Evolutionary conservation across 306 rosid genomes (phyloP), one percentile per base, ranked within the genome.

Genomic region (Prunus campanulata): DNA sequence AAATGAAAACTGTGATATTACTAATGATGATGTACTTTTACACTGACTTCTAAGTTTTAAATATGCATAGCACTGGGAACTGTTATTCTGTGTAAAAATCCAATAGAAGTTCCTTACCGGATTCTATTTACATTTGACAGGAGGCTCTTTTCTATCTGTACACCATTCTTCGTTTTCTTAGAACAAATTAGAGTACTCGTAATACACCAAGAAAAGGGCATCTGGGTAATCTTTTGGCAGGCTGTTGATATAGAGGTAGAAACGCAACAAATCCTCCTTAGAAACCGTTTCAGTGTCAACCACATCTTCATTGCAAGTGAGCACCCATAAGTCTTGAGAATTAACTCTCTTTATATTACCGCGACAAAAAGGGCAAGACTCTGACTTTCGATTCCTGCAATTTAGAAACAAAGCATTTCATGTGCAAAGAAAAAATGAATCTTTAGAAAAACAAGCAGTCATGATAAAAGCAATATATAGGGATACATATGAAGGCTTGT

Each of bases 241-340:
- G 90, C 96, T 86, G 80, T 86, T 92, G 81, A 95, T 81, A 25
- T 92, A 95, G 80, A 91, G 97, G 84, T 90, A 91, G 86, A 95
- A 95, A 1, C 90, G 89, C 78, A 88, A 80, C 77, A 92, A 74
- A 68, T 95, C 98, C 77, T 95, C 97, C 81, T 82, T 84, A 5
- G 96, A 87, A 68, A 89, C 93, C 8, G 96, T 92, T 86, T 92
- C 97, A 4, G 90, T 65, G 75, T 95, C 99, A 15, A 95, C 97
- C 68, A 95, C 97, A 30, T 95, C 99, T 15, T 95, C 96, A 46
- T 86, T 79, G 44, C 97, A 83, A 2, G 99, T 92, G 50, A 95
- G 90, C 67, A 95, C 99, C 99, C 99, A 95, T 39, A 95, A 85
- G 85, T 95, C 99, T 75, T 95, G 92, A 0, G 97, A 95, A 78